Evolutionary conservation across 495 filamentous ascomycete genomes (phyloP).

Genomic region (Neurospora sp.): DNA sequence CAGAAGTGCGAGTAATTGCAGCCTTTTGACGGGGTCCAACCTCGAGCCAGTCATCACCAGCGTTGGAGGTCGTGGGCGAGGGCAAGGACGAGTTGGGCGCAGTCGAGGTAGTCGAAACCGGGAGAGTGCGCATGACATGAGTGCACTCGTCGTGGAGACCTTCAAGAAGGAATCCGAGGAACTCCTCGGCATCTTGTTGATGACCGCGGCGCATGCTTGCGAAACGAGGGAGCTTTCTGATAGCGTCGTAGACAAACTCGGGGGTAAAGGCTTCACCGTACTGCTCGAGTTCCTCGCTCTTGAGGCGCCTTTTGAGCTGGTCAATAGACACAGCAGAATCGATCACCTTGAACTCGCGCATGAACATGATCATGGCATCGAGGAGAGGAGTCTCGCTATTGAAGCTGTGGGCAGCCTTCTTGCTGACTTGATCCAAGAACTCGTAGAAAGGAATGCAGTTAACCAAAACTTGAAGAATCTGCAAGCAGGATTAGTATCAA

Average conservation of each 20-base stretch:
- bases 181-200: conserved; percentile 97
- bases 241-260: conserved; percentile 91
- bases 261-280: conserved; percentile 88
- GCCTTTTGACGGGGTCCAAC: conserved; percentile 87
- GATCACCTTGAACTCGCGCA: conserved; percentile 83
- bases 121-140: conserved; percentile 52
- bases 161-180: conserved; percentile 86
- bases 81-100: conserved; percentile 27
- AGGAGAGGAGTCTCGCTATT: conserved; percentile 89
- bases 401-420: conserved; percentile 77
- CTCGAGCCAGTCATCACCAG: conserved; percentile 70
- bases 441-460: conserved; percentile 91
- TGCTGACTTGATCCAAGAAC: conserved; percentile 81
- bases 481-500: neutral
- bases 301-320: conserved; percentile 60
- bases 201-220: conserved; percentile 90
- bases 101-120: conserved; percentile 31
- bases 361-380: conserved; percentile 95
- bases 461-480: conserved; percentile 89
- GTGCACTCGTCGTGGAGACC: conserved; percentile 89
- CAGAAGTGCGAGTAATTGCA: conserved; percentile 79
- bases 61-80: conserved; percentile 28
- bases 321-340: conserved; percentile 67
- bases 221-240: conserved; percentile 76
- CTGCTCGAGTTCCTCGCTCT: conserved; percentile 73